phyloP scores from a whole-genome alignment of 108 stramenopile genomes.

The Cyclotella kingstonii region DNA sequence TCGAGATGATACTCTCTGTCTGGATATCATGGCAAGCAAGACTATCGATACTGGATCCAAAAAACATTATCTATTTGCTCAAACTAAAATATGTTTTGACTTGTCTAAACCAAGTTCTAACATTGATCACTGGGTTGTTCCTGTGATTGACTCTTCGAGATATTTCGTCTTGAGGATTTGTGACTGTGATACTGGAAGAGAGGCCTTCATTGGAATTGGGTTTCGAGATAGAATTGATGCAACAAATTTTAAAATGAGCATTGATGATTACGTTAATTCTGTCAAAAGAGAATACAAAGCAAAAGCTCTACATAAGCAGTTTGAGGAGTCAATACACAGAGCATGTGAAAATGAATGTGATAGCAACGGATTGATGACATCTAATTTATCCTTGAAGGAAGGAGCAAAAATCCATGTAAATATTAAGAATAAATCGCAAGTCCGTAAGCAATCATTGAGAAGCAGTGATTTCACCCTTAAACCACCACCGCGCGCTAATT shows the following conservation, averaged over 20 bases:
- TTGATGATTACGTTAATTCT: slow-evolving; percentile 62
- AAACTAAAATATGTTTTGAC: slow-evolving; percentile 29
- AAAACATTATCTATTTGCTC: slow-evolving; percentile 42
- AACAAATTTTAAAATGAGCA: slow-evolving; percentile 68
- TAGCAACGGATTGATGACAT: slow-evolving; percentile 16
- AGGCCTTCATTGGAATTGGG: slow-evolving; percentile 77
- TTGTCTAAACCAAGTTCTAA: slow-evolving; percentile 26
- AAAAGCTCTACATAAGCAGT: slow-evolving; percentile 32
- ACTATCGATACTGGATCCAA: slow-evolving; percentile 30
- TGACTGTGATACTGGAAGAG: slow-evolving; percentile 61
- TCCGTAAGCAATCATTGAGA: slow-evolving; percentile 2
- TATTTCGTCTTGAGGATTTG: slow-evolving; percentile 77
- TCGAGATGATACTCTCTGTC: slow-evolving; percentile 27
- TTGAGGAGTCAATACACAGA: slow-evolving; percentile 27
- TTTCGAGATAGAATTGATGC: slow-evolving; percentile 84
- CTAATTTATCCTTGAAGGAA: slow-evolving; percentile 56
- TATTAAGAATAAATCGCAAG: slow-evolving; percentile 27
- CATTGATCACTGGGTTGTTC: slow-evolving; percentile 72
- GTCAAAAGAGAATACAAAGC: slow-evolving; percentile 48
- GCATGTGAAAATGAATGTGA: not conserved
- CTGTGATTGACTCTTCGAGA: slow-evolving; percentile 73
- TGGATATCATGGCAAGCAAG: slow-evolving; percentile 46
- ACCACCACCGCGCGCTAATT: slow-evolving; percentile 11
- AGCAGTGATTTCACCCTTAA: slow-evolving; percentile 18
- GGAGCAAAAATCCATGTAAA: slow-evolving; percentile 80